Evolutionary conservation across 148 eudicot species (phyloP).

Genomic region (Arbutus unedo): DNA sequence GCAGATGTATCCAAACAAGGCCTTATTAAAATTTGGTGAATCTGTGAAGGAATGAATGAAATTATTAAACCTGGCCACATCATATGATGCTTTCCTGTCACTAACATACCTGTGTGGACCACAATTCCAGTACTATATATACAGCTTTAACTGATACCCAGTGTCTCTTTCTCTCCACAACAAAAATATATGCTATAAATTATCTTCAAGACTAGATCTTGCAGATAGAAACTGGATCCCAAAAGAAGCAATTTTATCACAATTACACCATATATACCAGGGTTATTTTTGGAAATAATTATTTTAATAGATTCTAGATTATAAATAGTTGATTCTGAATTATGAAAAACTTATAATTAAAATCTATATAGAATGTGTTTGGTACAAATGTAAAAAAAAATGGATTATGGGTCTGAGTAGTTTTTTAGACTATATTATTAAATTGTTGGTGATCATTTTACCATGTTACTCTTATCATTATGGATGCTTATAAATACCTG

Average conservation of each 20-base stretch:
- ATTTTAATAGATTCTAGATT: no score
- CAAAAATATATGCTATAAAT: background rate
- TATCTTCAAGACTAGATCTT: background rate
- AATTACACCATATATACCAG: background rate
- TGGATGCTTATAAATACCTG: no score
- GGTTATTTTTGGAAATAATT: no score
- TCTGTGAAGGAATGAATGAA: background rate
- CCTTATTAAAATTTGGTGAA: background rate
- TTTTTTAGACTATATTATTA: no score
- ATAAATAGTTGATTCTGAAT: no score
- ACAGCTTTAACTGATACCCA: slow-evolving; percentile 7
- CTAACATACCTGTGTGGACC: slow-evolving; percentile 5
- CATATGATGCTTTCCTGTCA: slow-evolving; percentile 4
- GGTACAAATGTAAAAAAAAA: no score
- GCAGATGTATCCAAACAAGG: background rate
- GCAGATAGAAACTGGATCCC: slow-evolving; percentile 2
- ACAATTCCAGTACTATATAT: background rate
- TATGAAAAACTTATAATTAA: no score
- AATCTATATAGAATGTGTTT: no score
- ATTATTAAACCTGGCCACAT: slow-evolving; percentile 6
- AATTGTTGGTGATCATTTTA: no score
- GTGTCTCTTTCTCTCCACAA: background rate
- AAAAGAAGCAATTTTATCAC: background rate
- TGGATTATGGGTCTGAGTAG: no score
- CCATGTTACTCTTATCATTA: no score